Base-by-base conservation (phyloP, 2,329 filamentous ascomycete genomes). In the Acrocalymma vagum region DNA sequence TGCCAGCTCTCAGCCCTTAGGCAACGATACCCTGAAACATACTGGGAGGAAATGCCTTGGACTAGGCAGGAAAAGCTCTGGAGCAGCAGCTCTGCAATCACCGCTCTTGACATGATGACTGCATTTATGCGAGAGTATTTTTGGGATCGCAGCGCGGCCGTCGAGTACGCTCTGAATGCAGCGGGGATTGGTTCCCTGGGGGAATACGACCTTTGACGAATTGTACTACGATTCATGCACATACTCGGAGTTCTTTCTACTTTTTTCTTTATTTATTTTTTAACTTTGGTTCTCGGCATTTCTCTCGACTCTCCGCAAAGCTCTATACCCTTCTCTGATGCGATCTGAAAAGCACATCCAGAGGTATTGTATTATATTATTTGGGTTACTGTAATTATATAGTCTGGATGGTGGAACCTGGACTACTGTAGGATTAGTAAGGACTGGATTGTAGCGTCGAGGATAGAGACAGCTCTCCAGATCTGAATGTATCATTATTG, bases 71-170 rank as follows among this genome's bases (percentile, higher is more conserved):
- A 54, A 4, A 55, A 59, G 9, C 37, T 68, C n/a, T 69, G 64
- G 65, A 67, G 52, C 26, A 65, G 64, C 34, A 60, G 56, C 14
- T 62, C 61, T 2, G 54, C 63, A 1, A 34, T 67, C 9, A 55
- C 61, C 1, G 63, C 57, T 1, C 57, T 67, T 9, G 60, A 69
- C 10, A 67, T 69, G 64, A 48, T 64, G 6, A 48, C 60, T 0
- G 51, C 58, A 1, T 69, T 58, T 55, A 63, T 69, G 59, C 55
- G 63, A 15, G 62, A 69, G 45, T 69, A 65, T 40, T 69, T 67
- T 36, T 69, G 66, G 66, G 66, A 69, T 36, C 55, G 66, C 10
- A 51, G 38, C 3, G 60, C 63, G 28, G 61, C 59, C 1, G 55
- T 67, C 3, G 61, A 66, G 20, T 65, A 45, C 38, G 64, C 52